phyloP scores from a whole-genome alignment of 148 eudicot genomes.

The Tetragonia tetragonoides region DNA sequence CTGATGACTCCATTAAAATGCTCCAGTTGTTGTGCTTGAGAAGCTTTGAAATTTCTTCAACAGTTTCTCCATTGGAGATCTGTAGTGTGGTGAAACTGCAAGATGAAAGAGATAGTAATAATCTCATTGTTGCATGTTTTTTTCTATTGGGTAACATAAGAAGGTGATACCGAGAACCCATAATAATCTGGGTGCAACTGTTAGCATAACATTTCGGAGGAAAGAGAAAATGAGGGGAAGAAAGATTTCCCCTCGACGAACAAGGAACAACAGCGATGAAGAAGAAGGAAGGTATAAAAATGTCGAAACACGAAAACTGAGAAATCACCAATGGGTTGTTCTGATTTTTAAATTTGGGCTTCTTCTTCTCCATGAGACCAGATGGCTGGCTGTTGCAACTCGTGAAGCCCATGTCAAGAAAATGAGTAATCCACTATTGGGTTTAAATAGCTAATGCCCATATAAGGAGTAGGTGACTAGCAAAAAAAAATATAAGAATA shows the following conservation, averaged over 20 bases:
- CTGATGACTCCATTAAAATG: constrained; percentile 48
- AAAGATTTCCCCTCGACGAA: constrained; percentile 15
- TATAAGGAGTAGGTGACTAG: too few species aligned
- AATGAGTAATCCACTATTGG: too few species aligned
- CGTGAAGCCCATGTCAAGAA: too few species aligned
- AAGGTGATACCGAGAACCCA: constrained; percentile 19
- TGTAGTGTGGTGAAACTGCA: constrained; percentile 22
- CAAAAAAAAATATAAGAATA: too few species aligned
- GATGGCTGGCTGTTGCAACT: neutral
- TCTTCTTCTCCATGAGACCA: neutral
- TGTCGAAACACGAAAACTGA: neutral
- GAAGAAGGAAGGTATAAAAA: neutral
- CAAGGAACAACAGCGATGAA: neutral
- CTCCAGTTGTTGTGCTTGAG: constrained; percentile 56
- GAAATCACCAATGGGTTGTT: constrained; percentile 3
- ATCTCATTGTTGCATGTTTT: neutral
- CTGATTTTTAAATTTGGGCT: neutral
- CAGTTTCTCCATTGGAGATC: constrained; percentile 21
- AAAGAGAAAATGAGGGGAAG: neutral
- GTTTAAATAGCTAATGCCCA: too few species aligned
- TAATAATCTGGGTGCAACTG: neutral
- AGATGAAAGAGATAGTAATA: neutral
- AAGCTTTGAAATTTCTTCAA: constrained; percentile 43
- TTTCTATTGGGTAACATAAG: constrained; percentile 7
- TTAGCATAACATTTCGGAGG: neutral